Base-by-base conservation (phyloP, 768 basidiomycete species). In the Terana coerulea region DNA sequence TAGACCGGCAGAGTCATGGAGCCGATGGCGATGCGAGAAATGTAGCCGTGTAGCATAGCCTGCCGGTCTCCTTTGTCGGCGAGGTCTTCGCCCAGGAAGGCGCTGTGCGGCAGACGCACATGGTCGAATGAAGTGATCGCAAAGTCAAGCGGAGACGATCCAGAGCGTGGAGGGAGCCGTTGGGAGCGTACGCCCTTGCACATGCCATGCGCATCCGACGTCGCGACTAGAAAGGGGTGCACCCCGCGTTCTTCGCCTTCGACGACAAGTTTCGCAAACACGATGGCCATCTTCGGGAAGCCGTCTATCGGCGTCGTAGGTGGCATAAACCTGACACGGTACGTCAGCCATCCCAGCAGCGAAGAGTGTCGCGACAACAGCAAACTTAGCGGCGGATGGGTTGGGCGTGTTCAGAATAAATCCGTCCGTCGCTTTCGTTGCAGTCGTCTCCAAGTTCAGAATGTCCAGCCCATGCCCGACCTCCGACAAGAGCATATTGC, bases 111-210 rank as follows among this genome's bases (percentile, higher is more conserved):
- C 19, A 49, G 19, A 51, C 15, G 61, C 53, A 22, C 57, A 47
- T 44, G 62, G 61, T 52, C 51, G 50, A 31, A 62, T 22, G 3
- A 34, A 5, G 47, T 49, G 5, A 49, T 49, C 4, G 47, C 47
- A 25, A 12, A 49, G 36, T 49, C 55, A 6, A 65, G 58, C 15
- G 55, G 51, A 5, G 47, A 49, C 45, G 61, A 59, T 37, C 61
- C 61, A 17, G 59, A 56, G 8, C 50, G 49, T n/a, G 62, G 61
- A 22, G 56, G 43, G 25, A 51, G 21, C n/a, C 51, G 19, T 21
- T 25, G 28, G 34, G 24, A 34, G 30, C 44, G 21, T 19, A 44
- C 34, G 28, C 44, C 49, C 6, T 36, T 6, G 28, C 25, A 35
- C 36, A 56, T 49, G 15, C 47, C 36, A 33, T n/a, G 24, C 3